Percentiles rank a stretch among this genome's conserved stretches.
These are phyloP conservation scores for Schrenkiella parvula DNA, from an alignment of 345 rosid species.

Conservation along the genomic window DNA sequence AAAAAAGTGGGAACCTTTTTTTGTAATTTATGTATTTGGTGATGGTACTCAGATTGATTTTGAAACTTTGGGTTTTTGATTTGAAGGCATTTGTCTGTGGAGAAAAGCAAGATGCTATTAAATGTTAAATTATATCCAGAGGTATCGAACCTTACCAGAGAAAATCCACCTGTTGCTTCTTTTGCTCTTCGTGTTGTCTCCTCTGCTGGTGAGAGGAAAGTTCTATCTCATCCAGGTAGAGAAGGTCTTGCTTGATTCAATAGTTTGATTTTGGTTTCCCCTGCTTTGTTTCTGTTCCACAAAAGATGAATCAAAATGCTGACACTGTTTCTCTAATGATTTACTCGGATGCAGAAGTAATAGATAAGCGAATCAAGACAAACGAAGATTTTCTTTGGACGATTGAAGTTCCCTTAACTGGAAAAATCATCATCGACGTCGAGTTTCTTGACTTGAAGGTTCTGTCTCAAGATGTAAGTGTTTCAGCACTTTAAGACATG, in stretches of 20 bases:
- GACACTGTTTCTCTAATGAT: not conserved
- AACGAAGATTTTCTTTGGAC: conserved; percentile 84
- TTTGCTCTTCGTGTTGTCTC: conserved; percentile 67
- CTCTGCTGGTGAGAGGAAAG: conserved; percentile 66
- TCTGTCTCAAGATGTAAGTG: conserved; percentile 59
- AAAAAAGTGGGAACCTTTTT: conserved; percentile 5
- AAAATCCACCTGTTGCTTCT: conserved; percentile 84
- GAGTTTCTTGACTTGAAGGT: conserved; percentile 85
- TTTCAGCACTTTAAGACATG: not conserved
- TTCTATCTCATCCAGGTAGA: conserved; percentile 83
- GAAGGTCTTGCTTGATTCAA: not conserved
- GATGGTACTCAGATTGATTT: not conserved
- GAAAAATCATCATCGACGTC: conserved; percentile 82
- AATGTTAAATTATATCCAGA: conserved; percentile 78
- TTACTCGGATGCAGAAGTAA: conserved; percentile 46
- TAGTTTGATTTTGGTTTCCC: not conserved
- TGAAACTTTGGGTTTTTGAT: conserved; percentile 10
- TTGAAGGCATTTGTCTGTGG: conserved; percentile 83
- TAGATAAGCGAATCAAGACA: conserved; percentile 67
- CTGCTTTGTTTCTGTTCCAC: not conserved
- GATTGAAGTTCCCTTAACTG: conserved; percentile 72
- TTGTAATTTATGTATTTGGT: not conserved
- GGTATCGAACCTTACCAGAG: conserved; percentile 65
- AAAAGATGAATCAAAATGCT: not conserved
- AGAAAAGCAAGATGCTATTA: conserved; percentile 66